Base-by-base conservation (phyloP, 176 grass and related monocot species). In the Stipa capillata region DNA sequence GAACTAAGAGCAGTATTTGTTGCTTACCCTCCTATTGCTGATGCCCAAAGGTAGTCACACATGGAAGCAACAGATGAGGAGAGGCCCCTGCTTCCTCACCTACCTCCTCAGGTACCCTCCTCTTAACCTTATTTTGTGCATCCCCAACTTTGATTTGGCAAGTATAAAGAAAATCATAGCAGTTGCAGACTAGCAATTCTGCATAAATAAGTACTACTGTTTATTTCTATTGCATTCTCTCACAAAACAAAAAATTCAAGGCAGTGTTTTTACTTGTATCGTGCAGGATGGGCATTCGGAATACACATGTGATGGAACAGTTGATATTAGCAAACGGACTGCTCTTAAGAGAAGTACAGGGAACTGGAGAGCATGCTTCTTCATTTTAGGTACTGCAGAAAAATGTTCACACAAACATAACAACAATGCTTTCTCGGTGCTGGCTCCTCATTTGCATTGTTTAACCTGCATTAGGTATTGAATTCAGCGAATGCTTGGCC, bases 401-500 rank as follows among this genome's bases (percentile, higher is more conserved):
- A 15, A 57, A 14, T 32, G 14, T 61, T 33, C 14, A 13, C 27
- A 54, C 10, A 56, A 4, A 56, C 8, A 61, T n/a, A n/a, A n/a
- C n/a, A n/a, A n/a, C n/a, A n/a, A n/a, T n/a, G n/a, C n/a, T n/a
- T n/a, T n/a, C n/a, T n/a, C n/a, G n/a, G n/a, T n/a, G n/a, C n/a
- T n/a, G n/a, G 8, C 20, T 25, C 36, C n/a, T 0, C 5, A 9
- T 20, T 35, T 34, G 5, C 18, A 32, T 20, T 7, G 20, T 21
- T 52, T 21, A 20, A 8, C 18, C 1, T 21, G 49, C 0, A 0
- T 20, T 42, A 88, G 91, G 85, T 35, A 75, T 76, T 33, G 83
- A 94, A 55, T 88, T 87, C 68, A 89, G 88, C 21, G 83, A 82
- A 47, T 52, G 80, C 83, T 39, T 91, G 77, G 92, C 83, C 1